Evolutionary conservation across 768 basidiomycete species (phyloP).

Genomic region (Hypholoma sublateritium): DNA sequence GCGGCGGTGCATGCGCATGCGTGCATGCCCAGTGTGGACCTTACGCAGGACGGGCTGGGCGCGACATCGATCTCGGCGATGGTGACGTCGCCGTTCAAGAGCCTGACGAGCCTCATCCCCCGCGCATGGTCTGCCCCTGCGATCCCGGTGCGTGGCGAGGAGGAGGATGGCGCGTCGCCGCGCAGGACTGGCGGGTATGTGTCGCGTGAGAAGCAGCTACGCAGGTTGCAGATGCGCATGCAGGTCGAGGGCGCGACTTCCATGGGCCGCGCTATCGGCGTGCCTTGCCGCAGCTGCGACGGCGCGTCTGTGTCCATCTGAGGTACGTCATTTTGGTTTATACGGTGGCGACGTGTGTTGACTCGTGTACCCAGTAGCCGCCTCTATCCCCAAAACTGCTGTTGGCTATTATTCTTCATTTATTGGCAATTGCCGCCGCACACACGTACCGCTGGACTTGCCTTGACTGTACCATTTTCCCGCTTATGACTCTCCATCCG

Average conservation of each 20-base stretch:
- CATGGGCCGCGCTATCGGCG: constrained; percentile 25
- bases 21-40: constrained; percentile 40
- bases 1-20: constrained; percentile 16
- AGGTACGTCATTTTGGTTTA: constrained; percentile 24
- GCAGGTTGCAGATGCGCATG: constrained; percentile 58
- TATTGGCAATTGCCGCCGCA: constrained; percentile 8
- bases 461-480: not conserved
- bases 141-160: not conserved
- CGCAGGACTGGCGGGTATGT: constrained; percentile 40
- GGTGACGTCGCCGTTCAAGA: constrained; percentile 7
- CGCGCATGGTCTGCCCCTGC: constrained; percentile 6
- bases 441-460: not conserved
- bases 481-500: not conserved
- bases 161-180: not conserved
- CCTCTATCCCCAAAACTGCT: constrained; percentile 7
- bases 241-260: constrained; percentile 34
- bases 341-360: not conserved
- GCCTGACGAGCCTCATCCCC: constrained; percentile 15
- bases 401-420: constrained; percentile 24
- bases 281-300: constrained; percentile 39
- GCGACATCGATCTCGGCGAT: not conserved
- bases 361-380: not conserved
- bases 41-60: constrained; percentile 25
- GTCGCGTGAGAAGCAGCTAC: constrained; percentile 65
- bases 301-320: constrained; percentile 40